A percentile compares a stretch with the other conserved stretches of the same genome.
Evolutionary conservation across 768 basidiomycete species (phyloP).

Genomic region (Pleurotus giganteus): DNA sequence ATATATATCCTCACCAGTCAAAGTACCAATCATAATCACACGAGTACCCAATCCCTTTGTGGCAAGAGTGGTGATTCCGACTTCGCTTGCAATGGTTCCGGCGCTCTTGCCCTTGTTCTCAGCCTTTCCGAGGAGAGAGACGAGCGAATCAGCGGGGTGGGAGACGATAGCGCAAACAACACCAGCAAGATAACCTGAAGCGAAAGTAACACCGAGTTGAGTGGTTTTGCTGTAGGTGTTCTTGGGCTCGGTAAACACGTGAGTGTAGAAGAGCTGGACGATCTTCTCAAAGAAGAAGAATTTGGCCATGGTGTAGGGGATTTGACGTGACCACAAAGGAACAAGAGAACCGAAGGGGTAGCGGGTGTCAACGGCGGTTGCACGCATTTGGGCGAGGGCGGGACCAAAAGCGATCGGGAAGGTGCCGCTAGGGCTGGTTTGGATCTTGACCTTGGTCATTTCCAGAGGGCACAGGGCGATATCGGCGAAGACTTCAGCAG

Average conservation of each 20-base stretch:
- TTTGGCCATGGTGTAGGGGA: slow-evolving; percentile 99
- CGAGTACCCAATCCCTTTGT: slow-evolving; percentile 88
- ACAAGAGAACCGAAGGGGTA: slow-evolving; percentile 85
- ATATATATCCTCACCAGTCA: slow-evolving; percentile 34
- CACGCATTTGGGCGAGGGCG: slow-evolving; percentile 70
- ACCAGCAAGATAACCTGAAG: slow-evolving; percentile 93
- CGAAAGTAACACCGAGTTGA: slow-evolving; percentile 87
- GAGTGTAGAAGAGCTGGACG: slow-evolving; percentile 83
- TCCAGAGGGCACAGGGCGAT: slow-evolving; percentile 94
- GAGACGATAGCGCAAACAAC: slow-evolving; percentile 95
- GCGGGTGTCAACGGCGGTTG: slow-evolving; percentile 66
- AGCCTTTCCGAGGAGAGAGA: slow-evolving; percentile 92
- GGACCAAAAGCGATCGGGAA: slow-evolving; percentile 77
- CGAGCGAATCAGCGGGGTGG: slow-evolving; percentile 91
- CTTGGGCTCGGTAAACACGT: slow-evolving; percentile 80
- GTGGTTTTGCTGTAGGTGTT: slow-evolving; percentile 76
- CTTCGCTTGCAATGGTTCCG: slow-evolving; percentile 69
- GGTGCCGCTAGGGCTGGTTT: slow-evolving; percentile 70
- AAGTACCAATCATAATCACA: slow-evolving; percentile 77
- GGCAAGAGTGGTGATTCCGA: slow-evolving; percentile 59
- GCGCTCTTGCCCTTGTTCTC: slow-evolving; percentile 78
- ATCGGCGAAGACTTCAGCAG: slow-evolving; percentile 94
- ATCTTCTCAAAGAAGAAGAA: slow-evolving; percentile 96
- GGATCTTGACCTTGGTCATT: slow-evolving; percentile 92
- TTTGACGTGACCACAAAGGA: slow-evolving; percentile 89